Base-by-base conservation (phyloP, 176 grass and related monocot species). In the Lolium rigidum region DNA sequence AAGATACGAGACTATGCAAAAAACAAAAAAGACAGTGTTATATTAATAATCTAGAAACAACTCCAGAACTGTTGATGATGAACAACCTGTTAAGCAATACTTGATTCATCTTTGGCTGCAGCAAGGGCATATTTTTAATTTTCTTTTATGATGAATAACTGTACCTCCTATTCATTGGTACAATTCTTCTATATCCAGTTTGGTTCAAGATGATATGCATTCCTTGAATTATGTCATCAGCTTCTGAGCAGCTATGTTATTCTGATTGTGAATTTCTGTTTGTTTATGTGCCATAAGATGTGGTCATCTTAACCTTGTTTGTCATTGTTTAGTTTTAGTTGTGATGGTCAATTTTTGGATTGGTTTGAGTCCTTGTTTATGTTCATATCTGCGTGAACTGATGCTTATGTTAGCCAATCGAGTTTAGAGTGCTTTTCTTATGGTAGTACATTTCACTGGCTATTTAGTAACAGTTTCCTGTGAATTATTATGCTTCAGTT, bases 31-130 rank as follows among this genome's bases (percentile, higher is more conserved):
- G n/a, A 91, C 68, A 83, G 61, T 88, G 81, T 85, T 86, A 89
- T 83, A 80, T 91, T 89, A 89, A 91, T 94, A 91, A 91, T 83
- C 86, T 90, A 91, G 89, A 70, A 87, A 87, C 70, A 81, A 54
- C 51, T 77, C 64, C 72, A 69, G 55, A 79, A 66, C 81, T 77
- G 59, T 88, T 70, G 70, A 77, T 87, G 89, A 77, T 84, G 85
- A 87, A 70, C 50, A 64, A 70, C 81, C 39, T 87, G 81, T 77
- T 85, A 80, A 80, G 76, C 63, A 76, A 76, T 84, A 61, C 59
- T 87, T 84, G 86, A n/a, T n/a, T n/a, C n/a, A n/a, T n/a, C n/a
- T n/a, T n/a, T n/a, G n/a, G 21, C 70, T 91, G 77, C 51, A 63
- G 15, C 77, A 70, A 81, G 84, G 15, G 48, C 21, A 71, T 80